Evolutionary conservation across 768 basidiomycete genomes (phyloP).

Genomic region (Gautieria morchelliformis): DNA sequence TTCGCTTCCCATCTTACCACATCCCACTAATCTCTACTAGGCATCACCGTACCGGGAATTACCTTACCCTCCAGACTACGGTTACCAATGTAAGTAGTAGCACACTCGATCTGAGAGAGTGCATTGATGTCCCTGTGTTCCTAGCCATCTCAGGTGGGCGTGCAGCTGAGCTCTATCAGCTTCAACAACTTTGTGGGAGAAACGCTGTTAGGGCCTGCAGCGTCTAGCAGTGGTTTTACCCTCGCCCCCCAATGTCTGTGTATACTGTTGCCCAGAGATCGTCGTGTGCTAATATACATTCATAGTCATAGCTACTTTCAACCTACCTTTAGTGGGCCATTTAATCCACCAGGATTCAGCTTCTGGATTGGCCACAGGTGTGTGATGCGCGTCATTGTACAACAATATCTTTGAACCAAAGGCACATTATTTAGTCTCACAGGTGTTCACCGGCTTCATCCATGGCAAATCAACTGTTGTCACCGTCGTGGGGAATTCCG

Average conservation of each 20-base stretch:
- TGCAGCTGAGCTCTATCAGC: slow-evolving; percentile 47
- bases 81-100: slow-evolving; percentile 43
- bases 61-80: slow-evolving; percentile 50
- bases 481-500: slow-evolving; percentile 47
- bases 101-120: background rate
- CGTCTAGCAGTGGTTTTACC: slow-evolving; percentile 38
- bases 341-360: slow-evolving; percentile 49
- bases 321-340: slow-evolving; percentile 49
- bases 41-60: slow-evolving; percentile 50
- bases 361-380: slow-evolving; percentile 36
- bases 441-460: slow-evolving; percentile 63
- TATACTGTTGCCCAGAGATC: background rate
- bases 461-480: slow-evolving; percentile 56
- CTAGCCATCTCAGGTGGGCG: slow-evolving; percentile 69
- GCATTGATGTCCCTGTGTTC: slow-evolving; percentile 8
- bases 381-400: background rate
- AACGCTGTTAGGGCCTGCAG: slow-evolving; percentile 49
- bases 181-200: slow-evolving; percentile 50
- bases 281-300: background rate
- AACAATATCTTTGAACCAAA: background rate
- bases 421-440: slow-evolving; percentile 31
- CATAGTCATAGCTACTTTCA: slow-evolving; percentile 31
- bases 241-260: slow-evolving; percentile 35
- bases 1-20: background rate
- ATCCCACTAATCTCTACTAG: slow-evolving; percentile 19